phyloP scores from a whole-genome alignment of 148 eudicot genomes.

The Tetragonia tetragonoides region DNA sequence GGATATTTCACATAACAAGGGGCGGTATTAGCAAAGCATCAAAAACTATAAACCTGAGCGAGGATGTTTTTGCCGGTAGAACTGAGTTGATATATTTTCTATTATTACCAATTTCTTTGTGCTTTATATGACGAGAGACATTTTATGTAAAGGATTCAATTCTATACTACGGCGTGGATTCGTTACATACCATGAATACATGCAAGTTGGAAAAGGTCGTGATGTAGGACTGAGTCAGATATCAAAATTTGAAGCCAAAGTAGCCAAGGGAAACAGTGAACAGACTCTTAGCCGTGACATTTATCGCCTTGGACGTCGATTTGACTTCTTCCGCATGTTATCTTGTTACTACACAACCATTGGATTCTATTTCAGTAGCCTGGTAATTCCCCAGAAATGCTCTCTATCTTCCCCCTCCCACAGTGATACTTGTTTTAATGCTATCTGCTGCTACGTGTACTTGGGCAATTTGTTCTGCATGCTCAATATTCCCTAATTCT shows the following conservation, averaged over 20 bases:
- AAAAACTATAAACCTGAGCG: constrained; percentile 87
- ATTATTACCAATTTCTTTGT: constrained; percentile 5
- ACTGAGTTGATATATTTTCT: not conserved
- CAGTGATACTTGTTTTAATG: not conserved
- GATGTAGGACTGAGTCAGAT: constrained; percentile 95
- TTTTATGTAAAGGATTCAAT: constrained; percentile 58
- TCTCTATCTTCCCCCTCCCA: not conserved
- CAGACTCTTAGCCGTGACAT: constrained; percentile 91
- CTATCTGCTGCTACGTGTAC: not conserved
- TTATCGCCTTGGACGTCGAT: constrained; percentile 83
- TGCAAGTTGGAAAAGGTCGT: constrained; percentile 99
- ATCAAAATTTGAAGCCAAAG: constrained; percentile 94
- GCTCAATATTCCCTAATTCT: not conserved
- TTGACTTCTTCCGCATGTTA: constrained; percentile 96
- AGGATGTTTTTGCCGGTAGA: constrained; percentile 95
- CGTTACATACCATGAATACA: constrained; percentile 84
- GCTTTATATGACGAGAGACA: constrained; percentile 15
- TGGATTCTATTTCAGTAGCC: constrained; percentile 85
- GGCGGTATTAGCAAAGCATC: constrained; percentile 99
- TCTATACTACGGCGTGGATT: constrained; percentile 75
- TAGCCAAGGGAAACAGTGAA: constrained; percentile 97
- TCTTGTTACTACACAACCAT: constrained; percentile 92
- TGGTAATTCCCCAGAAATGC: constrained; percentile 43
- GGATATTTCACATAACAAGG: constrained; percentile 93
- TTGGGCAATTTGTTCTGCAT: not conserved